Percentiles rank a stretch among this genome's conserved stretches.
These are phyloP conservation scores for Elymus sibiricus DNA, from an alignment of 176 grass and related monocot species.

Conservation along the genomic window DNA sequence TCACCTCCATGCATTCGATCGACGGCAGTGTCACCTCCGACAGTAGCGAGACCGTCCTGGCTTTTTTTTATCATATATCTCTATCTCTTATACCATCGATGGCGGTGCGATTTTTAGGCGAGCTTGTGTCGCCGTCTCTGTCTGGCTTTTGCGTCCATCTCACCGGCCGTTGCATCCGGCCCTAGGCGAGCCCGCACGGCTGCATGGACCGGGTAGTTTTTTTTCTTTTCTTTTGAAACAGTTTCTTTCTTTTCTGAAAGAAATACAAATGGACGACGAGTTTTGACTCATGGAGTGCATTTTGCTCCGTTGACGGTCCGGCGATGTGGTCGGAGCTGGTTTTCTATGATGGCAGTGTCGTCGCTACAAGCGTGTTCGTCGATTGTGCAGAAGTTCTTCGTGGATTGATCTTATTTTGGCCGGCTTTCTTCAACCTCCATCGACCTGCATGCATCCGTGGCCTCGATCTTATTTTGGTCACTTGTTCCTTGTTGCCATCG, in stretches of 20 bases:
- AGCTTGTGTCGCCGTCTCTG: background rate
- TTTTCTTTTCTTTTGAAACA: too few relatives aligned
- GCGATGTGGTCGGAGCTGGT: too few relatives aligned
- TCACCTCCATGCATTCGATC: background rate
- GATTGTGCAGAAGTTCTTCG: too few relatives aligned
- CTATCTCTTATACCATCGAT: background rate
- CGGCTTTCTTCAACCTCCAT: too few relatives aligned
- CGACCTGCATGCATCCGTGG: too few relatives aligned
- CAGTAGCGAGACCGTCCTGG: background rate
- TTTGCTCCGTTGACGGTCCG: too few relatives aligned
- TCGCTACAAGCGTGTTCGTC: too few relatives aligned
- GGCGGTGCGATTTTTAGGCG: background rate
- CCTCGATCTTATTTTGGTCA: too few relatives aligned
- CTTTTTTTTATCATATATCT: background rate
- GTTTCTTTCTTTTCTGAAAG: too few relatives aligned
- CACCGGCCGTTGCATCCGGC: background rate
- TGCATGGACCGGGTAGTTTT: background rate
- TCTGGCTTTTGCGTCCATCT: background rate
- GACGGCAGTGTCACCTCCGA: background rate
- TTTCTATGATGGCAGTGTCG: too few relatives aligned
- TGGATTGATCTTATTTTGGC: too few relatives aligned
- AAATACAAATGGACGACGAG: background rate
- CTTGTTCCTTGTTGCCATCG: too few relatives aligned
- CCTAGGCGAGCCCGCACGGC: background rate
- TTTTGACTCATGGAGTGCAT: background rate